Base-by-base conservation (phyloP, 371 early-diverging fungal genomes). In the Phascolomyces articulosus region DNA sequence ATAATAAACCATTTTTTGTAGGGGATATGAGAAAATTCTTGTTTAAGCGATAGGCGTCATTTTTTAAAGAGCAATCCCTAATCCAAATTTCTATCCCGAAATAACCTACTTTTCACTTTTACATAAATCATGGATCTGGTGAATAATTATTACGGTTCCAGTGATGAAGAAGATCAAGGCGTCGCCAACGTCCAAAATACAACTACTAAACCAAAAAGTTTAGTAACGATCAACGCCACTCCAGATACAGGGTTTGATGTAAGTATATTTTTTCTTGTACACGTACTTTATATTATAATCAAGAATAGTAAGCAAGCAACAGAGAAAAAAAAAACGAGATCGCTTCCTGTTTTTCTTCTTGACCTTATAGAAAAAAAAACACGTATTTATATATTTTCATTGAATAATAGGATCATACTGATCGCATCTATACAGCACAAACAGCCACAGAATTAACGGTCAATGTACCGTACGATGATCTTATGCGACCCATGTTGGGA, bases 161-260 rank as follows among this genome's bases (percentile, higher is more conserved):
- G 84, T 57, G 87, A 87, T 62, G 78, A 79, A 56, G 85, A 85
- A 58, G 84, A 78, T 34, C 60, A 59, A 18, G 44, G 4, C 44
- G 2, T 16, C 16, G 8, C 44, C 61, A 27, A 20, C 15, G 16
- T 24, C 18, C 40, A 40, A 16, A 20, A 40, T 9, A 54, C 47
- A 15, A 21, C 23, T 24, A 38, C 7, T 24, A 16, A 40, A 31
- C 11, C 23, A 18, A 63, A 56, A 29, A 63, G 62, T 18, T 20
- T 49, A 2, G 40, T 74, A 34, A 51, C 40, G 34, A 77, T 92
- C 27, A 87, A 92, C 65, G 71, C 86, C 16, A 91, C 93, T 34
- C 94, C 94, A 2, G 89, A 91, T 55, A 90, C 92, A 57, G 88
- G 87, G 26, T 83, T 87, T 47, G 88, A 90, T 82, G 91, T 92